phyloP scores from a whole-genome alignment of 2,329 filamentous ascomycete genomes.

The Xylaria arbuscula region DNA sequence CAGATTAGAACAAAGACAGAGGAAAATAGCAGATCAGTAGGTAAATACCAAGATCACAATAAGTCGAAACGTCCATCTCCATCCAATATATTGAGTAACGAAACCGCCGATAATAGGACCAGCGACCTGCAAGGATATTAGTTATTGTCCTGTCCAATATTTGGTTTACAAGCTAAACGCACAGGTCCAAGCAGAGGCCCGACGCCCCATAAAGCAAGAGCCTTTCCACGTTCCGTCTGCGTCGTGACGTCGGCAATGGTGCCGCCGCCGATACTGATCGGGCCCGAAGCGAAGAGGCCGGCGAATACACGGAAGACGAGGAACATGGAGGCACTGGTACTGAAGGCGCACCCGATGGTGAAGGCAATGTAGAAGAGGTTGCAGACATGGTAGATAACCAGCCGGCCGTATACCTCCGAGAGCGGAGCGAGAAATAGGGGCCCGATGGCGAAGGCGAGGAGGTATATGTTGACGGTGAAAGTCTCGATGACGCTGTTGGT shows the following conservation, averaged over 20 bases:
- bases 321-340: constrained; percentile 48
- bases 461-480: constrained; percentile 40
- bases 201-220: constrained; percentile 50
- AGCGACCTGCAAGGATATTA: constrained; percentile 16
- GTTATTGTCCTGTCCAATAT: background rate
- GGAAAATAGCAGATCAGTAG: background rate
- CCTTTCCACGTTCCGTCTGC: constrained; percentile 46
- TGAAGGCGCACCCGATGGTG: constrained; percentile 50
- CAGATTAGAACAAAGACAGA: background rate
- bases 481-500: constrained; percentile 25
- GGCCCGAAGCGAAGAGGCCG: constrained; percentile 47
- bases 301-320: constrained; percentile 51
- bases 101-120: constrained; percentile 50
- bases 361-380: constrained; percentile 51
- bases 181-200: constrained; percentile 27
- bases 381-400: constrained; percentile 49
- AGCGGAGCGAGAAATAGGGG: constrained; percentile 57
- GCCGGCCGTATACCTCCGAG: constrained; percentile 55
- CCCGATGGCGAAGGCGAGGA: constrained; percentile 48
- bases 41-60: constrained; percentile 51
- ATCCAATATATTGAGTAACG: constrained; percentile 52
- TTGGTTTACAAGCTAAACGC: background rate
- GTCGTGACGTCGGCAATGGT: constrained; percentile 52
- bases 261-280: constrained; percentile 52
- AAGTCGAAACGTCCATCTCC: constrained; percentile 61